phyloP scores from a whole-genome alignment of 345 rosid genomes.

The Aquilaria yunnanensis region DNA sequence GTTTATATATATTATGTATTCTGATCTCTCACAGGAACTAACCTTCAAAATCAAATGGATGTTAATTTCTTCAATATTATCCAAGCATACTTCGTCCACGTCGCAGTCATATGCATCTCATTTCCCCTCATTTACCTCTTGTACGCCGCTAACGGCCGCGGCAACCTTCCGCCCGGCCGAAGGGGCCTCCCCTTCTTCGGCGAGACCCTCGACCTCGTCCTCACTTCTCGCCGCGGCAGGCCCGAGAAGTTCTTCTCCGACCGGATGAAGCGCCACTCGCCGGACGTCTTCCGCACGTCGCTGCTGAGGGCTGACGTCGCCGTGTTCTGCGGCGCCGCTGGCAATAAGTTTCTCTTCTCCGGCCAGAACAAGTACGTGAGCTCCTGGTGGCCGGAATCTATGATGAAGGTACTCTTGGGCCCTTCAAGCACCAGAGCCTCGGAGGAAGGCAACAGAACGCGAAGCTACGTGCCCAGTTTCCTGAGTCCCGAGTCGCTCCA shows the following conservation, averaged over 20 bases:
- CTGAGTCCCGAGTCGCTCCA: slow-evolving; percentile 22
- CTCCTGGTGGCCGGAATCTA: slow-evolving; percentile 29
- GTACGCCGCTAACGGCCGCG: neutral
- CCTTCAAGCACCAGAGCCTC: slow-evolving; percentile 1
- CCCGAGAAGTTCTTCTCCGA: slow-evolving; percentile 24
- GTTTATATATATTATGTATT: too few relatives aligned
- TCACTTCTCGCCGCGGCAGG: slow-evolving; percentile 9
- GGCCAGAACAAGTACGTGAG: slow-evolving; percentile 28
- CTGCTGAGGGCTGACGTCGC: slow-evolving; percentile 23
- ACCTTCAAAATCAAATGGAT: too few relatives aligned
- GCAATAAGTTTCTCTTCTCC: slow-evolving; percentile 26
- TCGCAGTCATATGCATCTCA: slow-evolving; percentile 11
- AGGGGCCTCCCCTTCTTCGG: slow-evolving; percentile 22
- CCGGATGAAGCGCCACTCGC: slow-evolving; percentile 21
- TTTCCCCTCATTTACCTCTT: slow-evolving; percentile 5
- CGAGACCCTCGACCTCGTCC: slow-evolving; percentile 15
- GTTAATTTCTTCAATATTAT: too few relatives aligned
- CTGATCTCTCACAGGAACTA: too few relatives aligned
- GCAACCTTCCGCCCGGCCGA: slow-evolving; percentile 14
- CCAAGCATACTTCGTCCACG: slow-evolving; percentile 11
- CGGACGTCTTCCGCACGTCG: slow-evolving; percentile 20
- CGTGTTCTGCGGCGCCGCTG: slow-evolving; percentile 21
- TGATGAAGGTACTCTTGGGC: slow-evolving; percentile 18
- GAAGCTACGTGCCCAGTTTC: slow-evolving; percentile 16
- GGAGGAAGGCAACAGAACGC: slow-evolving; percentile 14